Conservation (phyloP, 345 rosid genomes). For the Orychophragmus violaceus region DNA sequence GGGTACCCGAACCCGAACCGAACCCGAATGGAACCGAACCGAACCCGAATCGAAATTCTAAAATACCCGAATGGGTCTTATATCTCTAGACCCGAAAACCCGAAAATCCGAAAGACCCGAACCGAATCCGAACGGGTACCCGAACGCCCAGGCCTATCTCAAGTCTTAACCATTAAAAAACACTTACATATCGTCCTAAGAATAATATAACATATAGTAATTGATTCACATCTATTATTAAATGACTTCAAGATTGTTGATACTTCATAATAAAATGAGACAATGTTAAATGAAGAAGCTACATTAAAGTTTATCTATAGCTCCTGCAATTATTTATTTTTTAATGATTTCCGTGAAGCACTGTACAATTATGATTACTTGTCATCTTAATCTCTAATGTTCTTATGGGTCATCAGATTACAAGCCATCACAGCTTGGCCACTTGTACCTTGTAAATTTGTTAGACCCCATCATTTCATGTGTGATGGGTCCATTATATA, state of each 20-base stretch:
- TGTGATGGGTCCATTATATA: not conserved
- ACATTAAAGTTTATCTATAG: not conserved
- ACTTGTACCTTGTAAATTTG: slow-evolving; percentile 19
- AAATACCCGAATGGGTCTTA: no score
- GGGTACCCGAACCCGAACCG: no score
- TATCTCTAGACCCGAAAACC: no score
- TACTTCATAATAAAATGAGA: not conserved
- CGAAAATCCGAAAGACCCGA: no score
- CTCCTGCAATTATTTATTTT: not conserved
- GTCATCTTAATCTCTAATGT: slow-evolving; percentile 9
- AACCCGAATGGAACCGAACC: no score
- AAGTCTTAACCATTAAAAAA: not conserved
- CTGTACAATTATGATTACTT: slow-evolving; percentile 4
- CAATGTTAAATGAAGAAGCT: not conserved
- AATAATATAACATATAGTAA: not conserved
- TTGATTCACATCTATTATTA: not conserved
- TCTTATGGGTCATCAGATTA: not conserved
- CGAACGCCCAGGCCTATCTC: no score
- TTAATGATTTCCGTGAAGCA: not conserved
- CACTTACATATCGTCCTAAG: not conserved
- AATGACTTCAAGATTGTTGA: not conserved
- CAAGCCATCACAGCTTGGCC: slow-evolving; percentile 9
- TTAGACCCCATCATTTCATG: slow-evolving; percentile 7
- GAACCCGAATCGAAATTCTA: no score
- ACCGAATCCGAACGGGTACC: no score